Percentiles rank a stretch among this genome's conserved stretches.
phyloP scores from a whole-genome alignment of 1,139 yeast species.

The Hansenula sp. region DNA sequence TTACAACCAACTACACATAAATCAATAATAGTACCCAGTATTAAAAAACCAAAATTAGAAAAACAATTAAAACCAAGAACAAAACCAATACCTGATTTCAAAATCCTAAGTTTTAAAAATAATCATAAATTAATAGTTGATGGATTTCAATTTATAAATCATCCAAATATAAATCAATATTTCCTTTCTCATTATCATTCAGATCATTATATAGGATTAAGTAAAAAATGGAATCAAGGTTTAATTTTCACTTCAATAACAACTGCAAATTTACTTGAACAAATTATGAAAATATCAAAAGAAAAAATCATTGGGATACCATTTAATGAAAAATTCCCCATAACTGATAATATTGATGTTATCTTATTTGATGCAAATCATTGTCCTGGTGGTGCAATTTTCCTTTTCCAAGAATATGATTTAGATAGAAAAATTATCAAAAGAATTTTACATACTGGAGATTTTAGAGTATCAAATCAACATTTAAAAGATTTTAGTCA shows the following conservation, averaged over 20 bases:
- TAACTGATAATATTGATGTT: slow-evolving; percentile 50
- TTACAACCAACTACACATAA: slow-evolving; percentile 5
- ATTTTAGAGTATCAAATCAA: slow-evolving; percentile 65
- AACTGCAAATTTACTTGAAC: slow-evolving; percentile 54
- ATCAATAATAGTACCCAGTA: not conserved
- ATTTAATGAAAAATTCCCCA: slow-evolving; percentile 31
- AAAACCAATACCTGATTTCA: slow-evolving; percentile 50
- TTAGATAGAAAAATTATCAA: slow-evolving; percentile 15
- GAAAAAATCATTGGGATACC: slow-evolving; percentile 46
- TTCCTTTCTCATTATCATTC: slow-evolving; percentile 83
- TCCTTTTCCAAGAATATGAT: slow-evolving; percentile 56
- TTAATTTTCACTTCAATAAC: slow-evolving; percentile 66
- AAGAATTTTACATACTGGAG: slow-evolving; percentile 80
- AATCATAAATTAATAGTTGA: slow-evolving; percentile 51
- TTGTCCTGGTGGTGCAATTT: slow-evolving; percentile 91
- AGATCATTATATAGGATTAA: slow-evolving; percentile 88
- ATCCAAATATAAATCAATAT: slow-evolving; percentile 44
- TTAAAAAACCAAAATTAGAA: not conserved
- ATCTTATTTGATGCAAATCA: slow-evolving; percentile 82
- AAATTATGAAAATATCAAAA: slow-evolving; percentile 51
- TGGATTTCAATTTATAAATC: slow-evolving; percentile 56
- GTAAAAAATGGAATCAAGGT: slow-evolving; percentile 70
- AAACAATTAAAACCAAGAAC: slow-evolving; percentile 7
- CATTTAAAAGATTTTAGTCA: slow-evolving; percentile 30
- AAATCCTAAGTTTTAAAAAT: slow-evolving; percentile 42